phyloP scores from a whole-genome alignment of 1,284 basidiomycete species.

The Papiliotrema nemorosa region DNA sequence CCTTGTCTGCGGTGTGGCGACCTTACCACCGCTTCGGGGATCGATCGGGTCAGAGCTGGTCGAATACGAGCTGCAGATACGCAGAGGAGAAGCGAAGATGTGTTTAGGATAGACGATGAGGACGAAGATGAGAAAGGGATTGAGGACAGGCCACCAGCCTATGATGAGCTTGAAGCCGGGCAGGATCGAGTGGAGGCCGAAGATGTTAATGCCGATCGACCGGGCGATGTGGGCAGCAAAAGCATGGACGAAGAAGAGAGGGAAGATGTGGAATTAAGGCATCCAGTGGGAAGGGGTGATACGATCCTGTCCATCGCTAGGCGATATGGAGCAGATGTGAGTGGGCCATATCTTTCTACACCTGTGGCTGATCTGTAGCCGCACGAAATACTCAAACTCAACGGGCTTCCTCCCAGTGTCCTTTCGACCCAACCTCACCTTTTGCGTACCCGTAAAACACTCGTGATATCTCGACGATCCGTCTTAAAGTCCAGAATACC shows the following conservation, averaged over 20 bases:
- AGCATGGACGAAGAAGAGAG: slow-evolving; percentile 1
- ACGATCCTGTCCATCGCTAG: slow-evolving; percentile 32
- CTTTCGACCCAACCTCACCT: slow-evolving; percentile 27
- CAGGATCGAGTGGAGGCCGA: neutral
- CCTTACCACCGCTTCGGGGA: slow-evolving; percentile 11
- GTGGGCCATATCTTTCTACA: slow-evolving; percentile 6
- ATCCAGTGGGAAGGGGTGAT: slow-evolving; percentile 26
- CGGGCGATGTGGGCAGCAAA: neutral
- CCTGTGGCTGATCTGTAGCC: slow-evolving; percentile 14
- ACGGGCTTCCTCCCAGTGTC: slow-evolving; percentile 26
- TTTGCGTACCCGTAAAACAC: slow-evolving; percentile 32
- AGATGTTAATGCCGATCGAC: slow-evolving; percentile 11
- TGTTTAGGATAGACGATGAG: slow-evolving; percentile 15
- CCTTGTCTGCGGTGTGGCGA: slow-evolving; percentile 45
- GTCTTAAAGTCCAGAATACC: slow-evolving; percentile 9
- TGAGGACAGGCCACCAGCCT: slow-evolving; percentile 19
- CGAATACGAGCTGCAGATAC: neutral
- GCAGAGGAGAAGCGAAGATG: slow-evolving; percentile 1
- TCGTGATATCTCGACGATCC: slow-evolving; percentile 26
- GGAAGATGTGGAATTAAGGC: slow-evolving; percentile 27
- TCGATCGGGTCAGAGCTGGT: slow-evolving; percentile 2
- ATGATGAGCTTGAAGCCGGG: slow-evolving; percentile 4
- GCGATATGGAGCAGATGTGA: slow-evolving; percentile 37
- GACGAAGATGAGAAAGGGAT: slow-evolving; percentile 10
- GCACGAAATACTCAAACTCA: slow-evolving; percentile 31